A percentile compares a stretch with the other conserved stretches of the same genome.
These are phyloP conservation scores for Cystoderma amianthinum DNA, from an alignment of 768 basidiomycete species.

Conservation along the genomic window DNA sequence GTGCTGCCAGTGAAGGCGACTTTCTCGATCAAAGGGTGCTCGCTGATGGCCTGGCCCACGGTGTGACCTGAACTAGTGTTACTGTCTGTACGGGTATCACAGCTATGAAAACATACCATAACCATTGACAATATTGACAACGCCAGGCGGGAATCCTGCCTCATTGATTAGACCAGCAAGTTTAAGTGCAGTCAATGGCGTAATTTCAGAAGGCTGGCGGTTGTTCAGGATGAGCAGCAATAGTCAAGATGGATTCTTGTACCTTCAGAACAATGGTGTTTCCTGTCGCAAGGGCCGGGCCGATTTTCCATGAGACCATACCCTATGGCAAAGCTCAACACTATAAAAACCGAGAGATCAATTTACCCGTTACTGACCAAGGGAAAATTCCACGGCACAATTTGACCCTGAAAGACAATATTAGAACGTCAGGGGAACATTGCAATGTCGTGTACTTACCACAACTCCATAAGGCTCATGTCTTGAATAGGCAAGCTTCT, in stretches of 20 bases:
- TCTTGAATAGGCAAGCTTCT: constrained; percentile 59
- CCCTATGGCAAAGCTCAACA: too few species aligned
- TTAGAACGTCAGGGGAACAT: too few species aligned
- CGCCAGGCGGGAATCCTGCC: constrained; percentile 76
- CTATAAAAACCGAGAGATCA: too few species aligned
- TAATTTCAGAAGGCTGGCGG: constrained; percentile 65
- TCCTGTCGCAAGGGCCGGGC: constrained; percentile 78
- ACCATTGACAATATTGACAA: constrained; percentile 71
- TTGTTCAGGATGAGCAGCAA: neutral
- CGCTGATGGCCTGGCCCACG: constrained; percentile 58
- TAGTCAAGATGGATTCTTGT: neutral
- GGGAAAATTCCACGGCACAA: constrained; percentile 55
- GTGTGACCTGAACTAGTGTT: constrained; percentile 44
- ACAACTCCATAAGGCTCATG: constrained; percentile 60
- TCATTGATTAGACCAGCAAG: constrained; percentile 52
- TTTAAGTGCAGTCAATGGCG: constrained; percentile 62
- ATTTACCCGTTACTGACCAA: constrained; percentile 11
- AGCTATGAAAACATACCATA: constrained; percentile 36
- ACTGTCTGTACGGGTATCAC: too few species aligned
- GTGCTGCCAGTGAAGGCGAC: constrained; percentile 88
- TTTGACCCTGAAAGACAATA: constrained; percentile 44
- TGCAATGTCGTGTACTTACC: constrained; percentile 10
- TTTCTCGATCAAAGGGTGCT: constrained; percentile 55
- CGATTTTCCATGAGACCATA: constrained; percentile 75
- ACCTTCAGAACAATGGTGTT: constrained; percentile 69